Conservation (phyloP, 805 yeast species). For the Candida qinlingensis region DNA sequence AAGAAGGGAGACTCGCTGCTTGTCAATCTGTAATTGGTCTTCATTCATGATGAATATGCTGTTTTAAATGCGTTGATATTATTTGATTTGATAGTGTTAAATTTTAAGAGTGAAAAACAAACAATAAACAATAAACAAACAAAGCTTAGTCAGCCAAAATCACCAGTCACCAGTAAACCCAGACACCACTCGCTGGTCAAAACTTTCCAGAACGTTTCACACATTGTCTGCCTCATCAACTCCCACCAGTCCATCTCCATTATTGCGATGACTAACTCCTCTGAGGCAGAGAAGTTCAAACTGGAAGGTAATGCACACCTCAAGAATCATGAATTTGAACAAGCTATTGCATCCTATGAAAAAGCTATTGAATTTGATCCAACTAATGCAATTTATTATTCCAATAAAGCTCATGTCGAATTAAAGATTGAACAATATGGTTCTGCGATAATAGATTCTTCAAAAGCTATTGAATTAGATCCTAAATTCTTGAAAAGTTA, state of each 20-base stretch:
- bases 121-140: neutral
- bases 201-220: neutral
- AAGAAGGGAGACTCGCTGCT: conserved; percentile 19
- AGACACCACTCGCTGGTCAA: neutral
- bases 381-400: conserved; percentile 55
- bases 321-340: conserved; percentile 55
- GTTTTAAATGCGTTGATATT: neutral
- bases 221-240: no score
- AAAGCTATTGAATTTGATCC: conserved; percentile 65
- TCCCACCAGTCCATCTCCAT: no score
- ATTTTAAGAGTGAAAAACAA: neutral
- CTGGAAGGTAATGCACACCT: conserved; percentile 69
- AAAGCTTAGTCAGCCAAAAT: neutral
- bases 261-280: conserved; percentile 9
- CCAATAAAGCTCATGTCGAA: conserved; percentile 89
- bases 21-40: conserved; percentile 15
- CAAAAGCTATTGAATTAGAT: conserved; percentile 63
- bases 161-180: neutral
- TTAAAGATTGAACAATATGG: conserved; percentile 86
- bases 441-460: conserved; percentile 74
- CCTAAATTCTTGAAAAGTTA: conserved; percentile 69
- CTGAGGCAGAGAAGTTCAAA: conserved; percentile 48
- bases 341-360: conserved; percentile 69
- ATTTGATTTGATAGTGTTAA: neutral
- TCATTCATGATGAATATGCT: conserved; percentile 13